Base-by-base conservation (phyloP, 2,329 filamentous ascomycete species). In the Cyclaneusma minus region DNA sequence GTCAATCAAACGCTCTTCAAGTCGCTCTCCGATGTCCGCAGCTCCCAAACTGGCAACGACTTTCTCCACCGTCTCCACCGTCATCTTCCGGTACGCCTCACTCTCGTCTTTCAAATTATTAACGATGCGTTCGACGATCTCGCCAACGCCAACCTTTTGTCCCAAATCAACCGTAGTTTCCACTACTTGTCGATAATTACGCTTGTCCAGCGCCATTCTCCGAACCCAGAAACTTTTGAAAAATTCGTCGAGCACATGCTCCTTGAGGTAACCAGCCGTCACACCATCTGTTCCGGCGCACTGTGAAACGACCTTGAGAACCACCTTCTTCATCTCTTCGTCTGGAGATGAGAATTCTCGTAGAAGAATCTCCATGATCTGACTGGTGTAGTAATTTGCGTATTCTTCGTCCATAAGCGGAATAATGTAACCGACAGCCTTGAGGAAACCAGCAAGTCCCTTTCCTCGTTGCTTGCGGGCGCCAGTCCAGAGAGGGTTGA, bases 291-390 rank as follows among this genome's bases (percentile, higher is more conserved):
- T 95, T 40, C 78, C 78, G 6, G 89, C 82, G 47, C 89, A 95
- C 47, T 98, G 89, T 11, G 85, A 94, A 10, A 98, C 74, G 15
- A 98, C 89, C 55, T 95, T 95, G 31, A 98, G 60, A 6, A 98
- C 89, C 1, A 98, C 89, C 59, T 98, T 98, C 58, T 95, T 98
- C 89, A 98, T 98, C 54, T 98, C 89, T 52, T 98, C 89, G 39
- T 98, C 89, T 0, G 89, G 89, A 1, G 87, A 94, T 5, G 84
- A 80, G 45, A 98, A 98, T 48, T 98, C 89, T 43, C 89, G 74
- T 16, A 95, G 69, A 9, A 98, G 60, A 43, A 95, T 95, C 52
- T 95, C 89, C 87, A 98, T 95, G 44, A 98, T 94, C 52, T 98
- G 85, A 39, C 75, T 82, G 6, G 89, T 95, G 47, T 98, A 98